phyloP scores from a whole-genome alignment of 176 grass and related monocot species.

The Triticum turgidum region DNA sequence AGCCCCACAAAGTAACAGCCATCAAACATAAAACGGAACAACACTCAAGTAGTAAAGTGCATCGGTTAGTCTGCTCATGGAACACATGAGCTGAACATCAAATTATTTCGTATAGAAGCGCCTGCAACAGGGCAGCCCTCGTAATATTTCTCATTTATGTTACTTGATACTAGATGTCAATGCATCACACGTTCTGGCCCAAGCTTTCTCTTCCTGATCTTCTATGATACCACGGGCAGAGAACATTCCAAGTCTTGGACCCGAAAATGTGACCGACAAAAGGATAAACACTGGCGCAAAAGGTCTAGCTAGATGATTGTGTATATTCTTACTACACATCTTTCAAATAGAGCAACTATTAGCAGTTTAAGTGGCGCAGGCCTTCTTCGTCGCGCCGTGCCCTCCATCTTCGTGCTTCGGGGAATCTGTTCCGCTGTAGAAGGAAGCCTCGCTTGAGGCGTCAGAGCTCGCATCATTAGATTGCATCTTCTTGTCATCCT shows the following conservation, averaged over 20 bases:
- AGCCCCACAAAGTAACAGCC: neutral
- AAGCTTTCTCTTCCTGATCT: neutral
- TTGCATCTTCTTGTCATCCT: slow-evolving; percentile 65
- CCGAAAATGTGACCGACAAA: neutral
- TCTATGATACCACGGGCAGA: slow-evolving; percentile 2
- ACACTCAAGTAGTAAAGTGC: neutral
- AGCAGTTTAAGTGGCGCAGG: neutral
- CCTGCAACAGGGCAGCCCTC: neutral
- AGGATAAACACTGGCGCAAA: neutral
- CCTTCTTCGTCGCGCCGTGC: neutral
- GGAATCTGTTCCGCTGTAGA: slow-evolving; percentile 49
- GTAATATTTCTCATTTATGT: slow-evolving; percentile 13
- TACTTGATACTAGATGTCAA: neutral
- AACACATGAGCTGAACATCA: neutral
- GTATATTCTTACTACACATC: neutral
- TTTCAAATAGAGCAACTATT: neutral
- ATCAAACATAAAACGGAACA: neutral
- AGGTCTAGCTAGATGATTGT: slow-evolving; percentile 19
- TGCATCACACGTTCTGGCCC: slow-evolving; percentile 13
- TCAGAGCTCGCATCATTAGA: slow-evolving; percentile 32
- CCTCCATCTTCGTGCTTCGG: slow-evolving; percentile 26
- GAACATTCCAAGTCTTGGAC: slow-evolving; percentile 3
- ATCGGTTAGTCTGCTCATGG: neutral
- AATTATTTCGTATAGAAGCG: slow-evolving; percentile 13
- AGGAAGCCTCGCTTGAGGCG: slow-evolving; percentile 58